Percentiles rank a stretch among this genome's conserved stretches.
phyloP scores from a whole-genome alignment of 176 grass and related monocot species.

The sorghum (Sorghum bicolor) region Sorghum_bicolor_NCBIv3 NC_012870.2:12112501-12113000 shows the following conservation, averaged over 20 bases:
- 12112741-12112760: conserved; percentile 44
- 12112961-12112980: too few species aligned
- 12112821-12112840: background rate
- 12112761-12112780: conserved; percentile 45
- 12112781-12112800: conserved; percentile 18
- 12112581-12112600: background rate
- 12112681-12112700: too few species aligned
- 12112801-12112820: background rate
- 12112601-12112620: background rate
- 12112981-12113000: too few species aligned
- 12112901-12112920: too few species aligned
- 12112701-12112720: conserved; percentile 28
- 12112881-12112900: too few species aligned
- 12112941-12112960: too few species aligned
- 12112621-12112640: background rate
- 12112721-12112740: conserved; percentile 15
- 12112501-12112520: too few species aligned
- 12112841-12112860: conserved; percentile 36
- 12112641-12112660: conserved; percentile 16
- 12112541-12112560: too few species aligned
- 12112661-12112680: conserved; percentile 40
- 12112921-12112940: too few species aligned
- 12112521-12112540: too few species aligned
- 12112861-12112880: too few species aligned
- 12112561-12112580: conserved; percentile 33